A percentile compares a stretch with the other conserved stretches of the same genome.
These are phyloP conservation scores for Stipa capillata DNA, from an alignment of 176 grass and related monocot genomes.

Conservation along the genomic window DNA sequence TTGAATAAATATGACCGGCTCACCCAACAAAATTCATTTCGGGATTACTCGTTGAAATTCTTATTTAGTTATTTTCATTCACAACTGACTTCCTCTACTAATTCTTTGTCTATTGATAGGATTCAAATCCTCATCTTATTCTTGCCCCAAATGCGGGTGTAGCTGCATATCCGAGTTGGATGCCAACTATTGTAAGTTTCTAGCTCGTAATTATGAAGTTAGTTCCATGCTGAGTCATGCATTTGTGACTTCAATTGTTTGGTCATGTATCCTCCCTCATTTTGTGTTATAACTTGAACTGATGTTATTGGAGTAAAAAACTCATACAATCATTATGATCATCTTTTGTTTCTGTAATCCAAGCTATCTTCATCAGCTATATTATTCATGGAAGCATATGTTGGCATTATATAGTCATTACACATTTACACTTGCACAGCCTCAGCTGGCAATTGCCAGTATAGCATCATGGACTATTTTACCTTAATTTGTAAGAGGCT, in stretches of 20 bases:
- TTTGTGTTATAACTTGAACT: background rate
- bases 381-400: background rate
- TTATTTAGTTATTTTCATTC: conserved; percentile 21
- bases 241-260: background rate
- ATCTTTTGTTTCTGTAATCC: background rate
- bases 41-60: background rate
- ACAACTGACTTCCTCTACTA: conserved; percentile 4
- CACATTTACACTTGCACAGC: background rate
- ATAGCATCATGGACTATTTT: background rate
- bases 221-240: background rate
- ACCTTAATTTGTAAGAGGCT: background rate
- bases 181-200: conserved; percentile 79
- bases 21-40: background rate
- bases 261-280: background rate
- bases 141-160: conserved; percentile 94
- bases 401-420: background rate
- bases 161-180: conserved; percentile 85
- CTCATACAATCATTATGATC: background rate
- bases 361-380: background rate
- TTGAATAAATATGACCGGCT: background rate
- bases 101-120: conserved; percentile 34
- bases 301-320: background rate
- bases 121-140: conserved; percentile 70
- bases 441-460: background rate
- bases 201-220: background rate